These are phyloP conservation scores for Alternaria triticina DNA, from an alignment of 2,329 filamentous ascomycete genomes.

Conservation along the genomic window DNA sequence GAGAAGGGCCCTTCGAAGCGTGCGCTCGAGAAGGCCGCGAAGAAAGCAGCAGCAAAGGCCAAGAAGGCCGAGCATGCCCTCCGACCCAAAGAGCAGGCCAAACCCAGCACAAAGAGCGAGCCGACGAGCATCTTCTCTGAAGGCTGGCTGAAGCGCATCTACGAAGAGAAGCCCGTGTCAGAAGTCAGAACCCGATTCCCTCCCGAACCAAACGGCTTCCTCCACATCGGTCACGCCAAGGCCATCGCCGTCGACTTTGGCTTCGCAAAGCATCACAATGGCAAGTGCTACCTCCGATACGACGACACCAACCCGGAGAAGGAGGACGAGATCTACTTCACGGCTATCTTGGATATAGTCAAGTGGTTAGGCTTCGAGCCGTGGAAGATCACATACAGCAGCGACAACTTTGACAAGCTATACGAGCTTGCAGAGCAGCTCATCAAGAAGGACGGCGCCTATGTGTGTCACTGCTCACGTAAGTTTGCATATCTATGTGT, in stretches of 20 bases:
- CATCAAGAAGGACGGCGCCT: conserved; percentile 70
- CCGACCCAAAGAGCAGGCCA: conserved; percentile 49
- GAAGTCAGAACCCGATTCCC: conserved; percentile 58
- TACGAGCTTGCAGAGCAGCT: conserved; percentile 90
- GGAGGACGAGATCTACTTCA: conserved; percentile 89
- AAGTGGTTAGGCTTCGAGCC: conserved; percentile 87
- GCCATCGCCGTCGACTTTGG: conserved; percentile 97
- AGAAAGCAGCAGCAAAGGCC: conserved; percentile 55
- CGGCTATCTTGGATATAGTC: conserved; percentile 86
- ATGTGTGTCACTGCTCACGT: conserved; percentile 86
- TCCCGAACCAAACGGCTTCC: conserved; percentile 81
- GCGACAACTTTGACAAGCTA: conserved; percentile 86
- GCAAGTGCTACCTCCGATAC: conserved; percentile 77
- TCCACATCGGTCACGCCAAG: conserved; percentile 94
- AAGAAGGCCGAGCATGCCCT: conserved; percentile 53
- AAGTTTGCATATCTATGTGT: conserved; percentile 14
- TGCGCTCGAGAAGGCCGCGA: conserved; percentile 57
- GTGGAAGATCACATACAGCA: conserved; percentile 80
- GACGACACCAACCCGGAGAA: conserved; percentile 96
- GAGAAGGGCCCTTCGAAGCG: conserved; percentile 55
- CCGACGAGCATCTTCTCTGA: conserved; percentile 54
- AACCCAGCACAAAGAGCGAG: conserved; percentile 33
- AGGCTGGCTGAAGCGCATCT: conserved; percentile 58
- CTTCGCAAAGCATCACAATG: conserved; percentile 84
- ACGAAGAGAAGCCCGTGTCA: conserved; percentile 56